Evolutionary conservation across 176 grass and related monocot species (phyloP), one percentile per base, ranked within the genome.

Genomic region (Pontederia crassipes): DNA sequence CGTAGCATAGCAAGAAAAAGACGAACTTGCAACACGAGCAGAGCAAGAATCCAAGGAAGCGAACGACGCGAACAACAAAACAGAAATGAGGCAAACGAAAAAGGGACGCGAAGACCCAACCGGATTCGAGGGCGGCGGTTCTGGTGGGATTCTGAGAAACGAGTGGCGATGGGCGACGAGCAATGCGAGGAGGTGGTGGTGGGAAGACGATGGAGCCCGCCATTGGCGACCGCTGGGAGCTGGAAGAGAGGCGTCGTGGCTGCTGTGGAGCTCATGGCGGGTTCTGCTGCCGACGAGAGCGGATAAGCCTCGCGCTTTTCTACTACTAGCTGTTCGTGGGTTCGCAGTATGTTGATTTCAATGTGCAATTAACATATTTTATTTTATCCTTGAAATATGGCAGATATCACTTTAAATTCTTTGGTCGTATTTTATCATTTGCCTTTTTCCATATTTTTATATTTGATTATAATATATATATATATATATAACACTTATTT

Each of bases 231-330:
- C 32, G 70, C 53, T 49, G 79, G 67, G 32, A 86, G 85, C 58
- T 70, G 85, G 59, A 49, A 9, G 47, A 74, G n/a, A 50, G 88
- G 50, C 49, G 32, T 40, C 32, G 32, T 1, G 4, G 32, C 32
- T 40, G 32, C 32, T 40, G 66, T 47, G 13, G 57, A 9, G 20
- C 65, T 79, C 89, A 95, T 95, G 59, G 61, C 48, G 11, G 10
- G 5, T 55, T 62, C 9, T 17, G 9, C 32, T 40, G 32, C 1
- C 4, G 2, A 40, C 32, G 20, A 24, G 20, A 24, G 20, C 20
- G 32, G 32, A 40, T 40, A 40, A 40, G 32, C 6, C 32, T 7
- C 32, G 20, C 6, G 32, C 32, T 7, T 40, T 40, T 40, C 32
- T 40, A 40, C 32, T 40, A 40, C 6, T 40, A 4, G 32, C 6